Evolutionary conservation across 306 rosid species (phyloP), one percentile per base, ranked within the genome.

Genomic region (Citrullus mucosospermus): DNA sequence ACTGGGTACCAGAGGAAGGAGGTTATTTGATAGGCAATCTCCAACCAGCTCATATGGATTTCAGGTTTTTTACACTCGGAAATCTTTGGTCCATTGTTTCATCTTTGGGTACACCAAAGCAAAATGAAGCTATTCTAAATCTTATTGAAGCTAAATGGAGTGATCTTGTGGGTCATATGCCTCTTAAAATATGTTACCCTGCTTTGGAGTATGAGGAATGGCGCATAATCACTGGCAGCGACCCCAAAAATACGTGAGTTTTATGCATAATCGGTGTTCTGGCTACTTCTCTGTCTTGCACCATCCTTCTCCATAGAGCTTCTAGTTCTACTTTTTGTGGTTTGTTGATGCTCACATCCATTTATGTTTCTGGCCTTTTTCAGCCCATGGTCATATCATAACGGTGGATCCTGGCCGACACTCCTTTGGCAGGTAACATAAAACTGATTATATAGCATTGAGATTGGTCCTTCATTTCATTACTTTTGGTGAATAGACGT

Each of bases 21-120:
- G 99, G 99, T 39, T 95, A 86, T 84, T 78, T 95, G 70, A 83
- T 95, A 34, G 99, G 99, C 81, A 95, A 92, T 80, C 85, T 95
- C 66, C 99, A 95, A 69, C 99, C 99, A 74, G 97, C 97, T 81
- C 98, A 95, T 81, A 95, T 95, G 99, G 99, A 95, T 87, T 95
- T 95, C 62, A 88, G 99, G 85, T 95, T 92, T 84, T 95, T 95
- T 88, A 91, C 84, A 69, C 97, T 95, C 30, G 99, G 99, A 81
- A 95, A 95, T 88, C 89, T 95, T 73, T 95, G 99, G 97, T 86
- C 99, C 38, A 77, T 95, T 70, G 87, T 95, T 79, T 88, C 98
- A 2, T 95, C 97, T 78, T 85, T 95, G 84, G 96, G 97, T 36
- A 95, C 97, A 76, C 97, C 97, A 56, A 90, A 67, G 85, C 99